Evolutionary conservation across 108 stramenopile species (phyloP), one percentile per base, ranked within the genome.

Genomic region (Nitzschia sp.): DNA sequence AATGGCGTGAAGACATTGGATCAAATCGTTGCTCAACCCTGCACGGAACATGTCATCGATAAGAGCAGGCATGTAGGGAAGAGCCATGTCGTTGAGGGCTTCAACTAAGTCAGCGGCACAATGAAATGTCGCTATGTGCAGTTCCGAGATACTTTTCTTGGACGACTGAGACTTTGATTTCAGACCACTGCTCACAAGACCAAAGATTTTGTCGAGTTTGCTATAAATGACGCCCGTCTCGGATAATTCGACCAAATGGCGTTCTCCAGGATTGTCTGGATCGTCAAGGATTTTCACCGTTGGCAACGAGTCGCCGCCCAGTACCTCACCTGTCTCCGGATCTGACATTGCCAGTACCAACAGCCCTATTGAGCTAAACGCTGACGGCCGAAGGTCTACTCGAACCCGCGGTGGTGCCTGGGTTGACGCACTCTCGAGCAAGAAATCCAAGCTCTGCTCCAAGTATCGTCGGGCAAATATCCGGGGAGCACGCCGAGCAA

Each of bases 71-170:
- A 92, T 69, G 70, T 96, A 91, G 1, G 92, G 87, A 13, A 66
- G 55, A 17, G 94, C 77, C 32, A 81, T 59, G 24, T 80, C 82
- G 30, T 93, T 95, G 19, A 99, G 64, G 21, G 97, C 98, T 69
- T 91, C 78, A 11, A 97, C 91, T 21, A 98, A 80, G 68, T 96
- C 93, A 5, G 98, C 89, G 59, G 91, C 91, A 73, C 97, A 98
- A 46, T 82, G 75, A 47, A 96, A 86, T 15, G 91, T 91, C 2
- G 87, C 84, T 28, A 66, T 67, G 27, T 60, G 79, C 33, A 42
- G 82, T 64, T 42, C 76, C 27, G 61, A 70, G n/a, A 54, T 32
- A 31, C 15, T 51, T 36, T 71, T 60, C 23, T 29, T 28, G 11
- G 66, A 63, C 8, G 69, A 17, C 30, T 49, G 25, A 11, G 70